Percentiles rank a stretch among this genome's conserved stretches.
These are phyloP conservation scores for Saccharomyces hybrid DNA, from an alignment of 1,139 yeast species.

Conservation along the genomic window DNA sequence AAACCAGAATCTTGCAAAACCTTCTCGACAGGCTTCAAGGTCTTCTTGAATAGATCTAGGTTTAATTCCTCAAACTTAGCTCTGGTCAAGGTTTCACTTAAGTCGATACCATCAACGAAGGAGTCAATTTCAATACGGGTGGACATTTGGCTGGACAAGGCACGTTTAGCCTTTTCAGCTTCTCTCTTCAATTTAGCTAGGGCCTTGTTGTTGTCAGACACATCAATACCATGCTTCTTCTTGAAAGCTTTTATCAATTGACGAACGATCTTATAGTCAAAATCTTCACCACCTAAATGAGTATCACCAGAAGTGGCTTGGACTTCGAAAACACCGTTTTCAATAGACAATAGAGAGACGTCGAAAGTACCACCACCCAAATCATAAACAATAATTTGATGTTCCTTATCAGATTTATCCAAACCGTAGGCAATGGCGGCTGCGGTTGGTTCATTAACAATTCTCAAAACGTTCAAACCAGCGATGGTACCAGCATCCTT, in stretches of 20 bases:
- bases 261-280: constrained; percentile 81
- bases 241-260: constrained; percentile 79
- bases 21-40: constrained; percentile 88
- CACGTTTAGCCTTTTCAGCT: constrained; percentile 94
- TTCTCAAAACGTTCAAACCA: constrained; percentile 84
- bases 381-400: constrained; percentile 76
- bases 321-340: constrained; percentile 92
- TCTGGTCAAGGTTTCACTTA: constrained; percentile 83
- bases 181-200: constrained; percentile 88
- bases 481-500: constrained; percentile 95
- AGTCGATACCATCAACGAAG: constrained; percentile 90
- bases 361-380: constrained; percentile 97
- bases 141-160: constrained; percentile 71
- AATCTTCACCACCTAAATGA: constrained; percentile 96
- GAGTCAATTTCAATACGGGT: constrained; percentile 91
- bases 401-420: constrained; percentile 80
- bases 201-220: constrained; percentile 67
- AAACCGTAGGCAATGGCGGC: constrained; percentile 95
- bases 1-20: constrained; percentile 85
- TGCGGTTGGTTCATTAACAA: constrained; percentile 93
- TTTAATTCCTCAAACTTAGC: constrained; percentile 94
- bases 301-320: constrained; percentile 94
- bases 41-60: constrained; percentile 77
- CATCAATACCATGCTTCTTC: constrained; percentile 79
- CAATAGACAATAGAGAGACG: constrained; percentile 80